phyloP scores from a whole-genome alignment of 495 filamentous ascomycete genomes.

The Bathelium albidoporum region DNA sequence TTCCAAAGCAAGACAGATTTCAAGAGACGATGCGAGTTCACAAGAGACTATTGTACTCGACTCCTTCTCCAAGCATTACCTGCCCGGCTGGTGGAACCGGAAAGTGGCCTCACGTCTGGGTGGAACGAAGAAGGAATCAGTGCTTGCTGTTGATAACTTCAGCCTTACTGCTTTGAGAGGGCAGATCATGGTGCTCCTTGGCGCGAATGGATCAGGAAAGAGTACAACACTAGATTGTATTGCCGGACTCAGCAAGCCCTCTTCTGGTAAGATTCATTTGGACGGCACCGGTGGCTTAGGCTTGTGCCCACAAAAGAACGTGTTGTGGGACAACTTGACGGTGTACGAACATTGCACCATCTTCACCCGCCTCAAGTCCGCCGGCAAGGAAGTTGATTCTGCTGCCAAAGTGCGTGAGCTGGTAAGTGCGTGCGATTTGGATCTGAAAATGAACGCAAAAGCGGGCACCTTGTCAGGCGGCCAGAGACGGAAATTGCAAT shows the following conservation, averaged over 20 bases:
- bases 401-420: conserved; percentile 48
- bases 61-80: conserved; percentile 53
- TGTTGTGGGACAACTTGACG: conserved; percentile 76
- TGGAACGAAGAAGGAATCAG: conserved; percentile 44
- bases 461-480: conserved; percentile 70
- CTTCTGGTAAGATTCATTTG: conserved; percentile 59
- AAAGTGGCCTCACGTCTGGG: conserved; percentile 37
- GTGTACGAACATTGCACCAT: conserved; percentile 70
- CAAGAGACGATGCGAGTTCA: conserved; percentile 13
- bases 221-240: conserved; percentile 80
- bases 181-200: conserved; percentile 70
- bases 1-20: conserved; percentile 47
- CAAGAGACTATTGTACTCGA: conserved; percentile 53
- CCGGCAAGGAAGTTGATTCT: conserved; percentile 40
- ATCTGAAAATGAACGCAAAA: conserved; percentile 52
- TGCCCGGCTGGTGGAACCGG: conserved; percentile 50
- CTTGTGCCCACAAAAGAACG: conserved; percentile 69
- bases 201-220: conserved; percentile 81
- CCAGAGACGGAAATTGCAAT: conserved; percentile 82
- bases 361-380: conserved; percentile 64
- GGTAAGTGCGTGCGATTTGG: conserved; percentile 57
- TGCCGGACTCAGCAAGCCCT: conserved; percentile 62
- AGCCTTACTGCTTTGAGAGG: conserved; percentile 56
- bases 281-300: conserved; percentile 67
- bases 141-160: conserved; percentile 62